Conservation (phyloP, 768 basidiomycete species). For the Agrocybe chaxingu region DNA sequence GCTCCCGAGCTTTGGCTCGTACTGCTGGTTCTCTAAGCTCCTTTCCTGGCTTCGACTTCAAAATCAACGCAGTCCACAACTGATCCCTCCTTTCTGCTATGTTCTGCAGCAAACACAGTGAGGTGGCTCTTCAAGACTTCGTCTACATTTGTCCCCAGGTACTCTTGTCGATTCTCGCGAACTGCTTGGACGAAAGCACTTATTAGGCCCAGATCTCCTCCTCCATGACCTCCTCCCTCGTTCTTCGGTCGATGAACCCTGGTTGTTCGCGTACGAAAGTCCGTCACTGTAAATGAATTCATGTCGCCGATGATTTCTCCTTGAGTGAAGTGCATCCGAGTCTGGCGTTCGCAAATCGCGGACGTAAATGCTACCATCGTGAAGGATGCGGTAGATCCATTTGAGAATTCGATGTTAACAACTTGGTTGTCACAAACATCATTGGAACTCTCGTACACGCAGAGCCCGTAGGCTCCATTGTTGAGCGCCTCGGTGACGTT, state of each 20-base stretch:
- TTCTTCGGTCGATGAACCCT: slow-evolving; percentile 44
- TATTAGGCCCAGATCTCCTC: slow-evolving; percentile 80
- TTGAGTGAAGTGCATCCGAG: slow-evolving; percentile 79
- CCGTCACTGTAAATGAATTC: slow-evolving; percentile 67
- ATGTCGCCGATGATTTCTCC: slow-evolving; percentile 91
- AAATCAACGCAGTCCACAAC: slow-evolving; percentile 72
- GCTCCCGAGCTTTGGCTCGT: neutral
- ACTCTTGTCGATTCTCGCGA: slow-evolving; percentile 53
- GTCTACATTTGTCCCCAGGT: slow-evolving; percentile 61
- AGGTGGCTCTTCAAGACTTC: slow-evolving; percentile 78
- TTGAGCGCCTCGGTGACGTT: slow-evolving; percentile 73
- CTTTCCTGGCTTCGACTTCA: slow-evolving; percentile 36
- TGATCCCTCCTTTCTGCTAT: slow-evolving; percentile 62
- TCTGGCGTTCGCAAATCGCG: slow-evolving; percentile 79
- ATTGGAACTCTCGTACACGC: slow-evolving; percentile 83
- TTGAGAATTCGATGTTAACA: slow-evolving; percentile 84
- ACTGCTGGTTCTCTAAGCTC: neutral
- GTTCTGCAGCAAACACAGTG: slow-evolving; percentile 86
- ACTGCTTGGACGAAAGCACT: slow-evolving; percentile 76
- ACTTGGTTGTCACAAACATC: slow-evolving; percentile 92
- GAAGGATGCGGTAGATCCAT: slow-evolving; percentile 78
- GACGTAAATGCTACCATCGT: slow-evolving; percentile 87
- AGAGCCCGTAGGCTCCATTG: slow-evolving; percentile 70
- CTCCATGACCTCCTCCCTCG: slow-evolving; percentile 77
- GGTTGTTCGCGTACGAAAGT: slow-evolving; percentile 60